Base-by-base conservation (phyloP, 768 basidiomycete genomes). In the Phanerochaete sordida region DNA sequence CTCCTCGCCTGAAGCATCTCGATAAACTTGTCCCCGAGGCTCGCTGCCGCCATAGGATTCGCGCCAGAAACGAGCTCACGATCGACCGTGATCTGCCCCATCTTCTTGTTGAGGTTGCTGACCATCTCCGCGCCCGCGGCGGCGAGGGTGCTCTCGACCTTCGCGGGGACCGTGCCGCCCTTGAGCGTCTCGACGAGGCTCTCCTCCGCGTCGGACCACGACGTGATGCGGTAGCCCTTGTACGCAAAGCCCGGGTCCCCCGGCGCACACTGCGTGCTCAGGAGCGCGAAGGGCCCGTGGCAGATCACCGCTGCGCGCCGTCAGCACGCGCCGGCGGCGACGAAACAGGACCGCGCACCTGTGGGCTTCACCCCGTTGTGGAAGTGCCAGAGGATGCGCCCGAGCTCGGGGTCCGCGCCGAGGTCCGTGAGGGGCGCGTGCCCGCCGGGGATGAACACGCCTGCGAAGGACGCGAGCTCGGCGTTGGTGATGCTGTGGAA, bases 391-490 rank as follows among this genome's bases (percentile, higher is more conserved):
- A 71, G 56, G 35, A 71, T 69, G 39, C 66, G 57, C 8, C 70
- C 68, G n/a, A 71, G 65, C 9, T 68, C 70, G 12, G 67, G 59
- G 48, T 67, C 60, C 51, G 65, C 55, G 19, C 68, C 66, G 37
- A 69, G 58, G 53, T 71, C 68, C 21, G 62, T 56, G 24, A 67
- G 61, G 26, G 70, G 69, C 11, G 66, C 68, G 48, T 69, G 68
- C n/a, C 68, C 70, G 24, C 70, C 70, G 1, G 70, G 70, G 39
- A 69, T 64, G 69, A 71, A 68, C 45, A 71, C 59, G 16, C 67
- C 69, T n/a, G 54, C 47, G 48, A 66, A 68, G 2, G 63, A 53
- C 21, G 59, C 57, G 44, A 71, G 63, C 63, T 68, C 68, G 4
- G 57, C 61, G 56, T 69, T 67, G 16, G 64, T 16, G 51, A 71